A percentile compares a stretch with the other conserved stretches of the same genome.
Evolutionary conservation across 2,329 filamentous ascomycete genomes (phyloP).

Genomic region (Colletotrichum lindemuthianum): DNA sequence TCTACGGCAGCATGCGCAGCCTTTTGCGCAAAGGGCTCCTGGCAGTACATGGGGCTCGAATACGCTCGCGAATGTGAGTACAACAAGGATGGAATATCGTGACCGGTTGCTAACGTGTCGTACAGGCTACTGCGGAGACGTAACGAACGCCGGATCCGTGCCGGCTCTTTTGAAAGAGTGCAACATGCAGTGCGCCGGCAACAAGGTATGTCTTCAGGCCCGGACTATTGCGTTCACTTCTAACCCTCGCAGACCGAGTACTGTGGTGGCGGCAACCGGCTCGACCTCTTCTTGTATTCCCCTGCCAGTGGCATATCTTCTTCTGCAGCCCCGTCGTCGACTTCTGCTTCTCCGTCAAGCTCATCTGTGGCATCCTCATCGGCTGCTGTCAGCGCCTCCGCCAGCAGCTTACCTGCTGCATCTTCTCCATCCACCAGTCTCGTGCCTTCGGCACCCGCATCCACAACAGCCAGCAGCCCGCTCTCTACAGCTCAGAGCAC

Average conservation of each 20-base stretch:
- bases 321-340: background rate
- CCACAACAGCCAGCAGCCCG: conserved; percentile 22
- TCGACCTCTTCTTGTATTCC: conserved; percentile 30
- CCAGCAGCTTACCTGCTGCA: conserved; percentile 1
- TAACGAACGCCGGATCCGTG: conserved; percentile 33
- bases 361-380: background rate
- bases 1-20: conserved; percentile 40
- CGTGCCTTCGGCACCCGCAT: conserved; percentile 26
- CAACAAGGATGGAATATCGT: conserved; percentile 35
- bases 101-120: background rate
- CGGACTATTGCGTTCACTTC: background rate
- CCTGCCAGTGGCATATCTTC: background rate
- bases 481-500: conserved; percentile 1
- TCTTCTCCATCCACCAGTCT: conserved; percentile 17
- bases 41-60: conserved; percentile 40
- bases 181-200: conserved; percentile 39
- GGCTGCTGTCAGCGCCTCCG: background rate
- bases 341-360: background rate
- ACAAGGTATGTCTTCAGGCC: conserved; percentile 12
- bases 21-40: conserved; percentile 38
- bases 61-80: conserved; percentile 41
- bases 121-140: conserved; percentile 39
- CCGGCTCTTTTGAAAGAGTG: conserved; percentile 35
- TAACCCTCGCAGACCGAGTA: conserved; percentile 31
- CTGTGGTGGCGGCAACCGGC: conserved; percentile 32